Base-by-base conservation (phyloP, 805 yeast genomes). In the Candida alai region DNA sequence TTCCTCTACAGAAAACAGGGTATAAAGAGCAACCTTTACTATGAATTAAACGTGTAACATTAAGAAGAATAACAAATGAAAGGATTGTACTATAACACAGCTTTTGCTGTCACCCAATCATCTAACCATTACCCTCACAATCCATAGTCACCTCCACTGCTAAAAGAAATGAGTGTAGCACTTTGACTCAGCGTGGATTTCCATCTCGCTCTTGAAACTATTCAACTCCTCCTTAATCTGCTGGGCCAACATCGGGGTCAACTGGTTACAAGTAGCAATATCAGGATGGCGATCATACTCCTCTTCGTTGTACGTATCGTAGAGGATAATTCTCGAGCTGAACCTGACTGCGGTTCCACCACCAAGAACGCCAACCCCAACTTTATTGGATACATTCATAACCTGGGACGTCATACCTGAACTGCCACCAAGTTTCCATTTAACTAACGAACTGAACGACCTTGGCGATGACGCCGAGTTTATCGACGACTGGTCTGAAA, bases 281-380 rank as follows among this genome's bases (percentile, higher is more conserved):
- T 88, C 97, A 0, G 97, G 96, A 44, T 80, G 87, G 49, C 98
- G 77, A 57, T 90, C 97, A 57, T 90, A 90, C 44, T 84, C 96
- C 13, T 74, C 79, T 23, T 80, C 79, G 39, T 80, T 74, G 56
- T 83, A 87, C 1, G 96, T 90, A 40, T 87, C 94, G 58, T 80
- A 90, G 27, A 93, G 72, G 6, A 85, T 73, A 37, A 93, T 85
- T 46, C 87, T 70, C 1, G 94, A 80, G 4, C 95, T 83, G 59
- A 90, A 90, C 31, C 76, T 56, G 8, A 81, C 86, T 11, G 58
- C 56, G 5, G 32, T 24, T 10, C 23, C 17, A 19, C 23, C 20
- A 12, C 24, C 1, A 58, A 52, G 16, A 55, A n/a, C n/a, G n/a
- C n/a, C n/a, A n/a, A n/a, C n/a, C n/a, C n/a, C n/a, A n/a, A n/a